phyloP scores from a whole-genome alignment of 1,139 yeast genomes.

The Magnusiomyces tetraspermus region DNA sequence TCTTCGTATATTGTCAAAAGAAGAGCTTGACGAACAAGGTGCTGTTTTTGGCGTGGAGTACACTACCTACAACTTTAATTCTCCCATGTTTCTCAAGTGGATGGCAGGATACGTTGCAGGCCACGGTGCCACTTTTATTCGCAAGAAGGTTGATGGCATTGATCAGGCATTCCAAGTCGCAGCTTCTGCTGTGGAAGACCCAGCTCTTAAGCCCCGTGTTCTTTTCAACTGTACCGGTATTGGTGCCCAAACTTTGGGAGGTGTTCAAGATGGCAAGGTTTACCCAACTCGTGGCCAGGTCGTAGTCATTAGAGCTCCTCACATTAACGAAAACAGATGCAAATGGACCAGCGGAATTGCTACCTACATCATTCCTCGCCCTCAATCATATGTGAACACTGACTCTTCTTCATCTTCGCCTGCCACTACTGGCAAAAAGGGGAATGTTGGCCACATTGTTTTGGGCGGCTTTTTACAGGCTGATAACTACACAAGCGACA shows the following conservation, averaged over 20 bases:
- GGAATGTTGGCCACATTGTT: slow-evolving; percentile 41
- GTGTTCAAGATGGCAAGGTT: slow-evolving; percentile 43
- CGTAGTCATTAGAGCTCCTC: slow-evolving; percentile 43
- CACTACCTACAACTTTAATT: slow-evolving; percentile 53
- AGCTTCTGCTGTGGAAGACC: not conserved
- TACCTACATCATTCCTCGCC: slow-evolving; percentile 58
- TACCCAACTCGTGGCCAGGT: slow-evolving; percentile 61
- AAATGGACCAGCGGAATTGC: slow-evolving; percentile 15
- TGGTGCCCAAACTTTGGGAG: slow-evolving; percentile 46
- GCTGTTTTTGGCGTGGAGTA: slow-evolving; percentile 40
- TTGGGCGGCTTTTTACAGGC: slow-evolving; percentile 56
- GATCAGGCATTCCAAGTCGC: slow-evolving; percentile 38
- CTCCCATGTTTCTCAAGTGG: slow-evolving; percentile 45
- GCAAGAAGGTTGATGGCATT: slow-evolving; percentile 40
- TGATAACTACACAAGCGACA: slow-evolving; percentile 46
- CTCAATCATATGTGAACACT: slow-evolving; percentile 35
- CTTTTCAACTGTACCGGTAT: slow-evolving; percentile 60
- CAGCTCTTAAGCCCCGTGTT: slow-evolving; percentile 26
- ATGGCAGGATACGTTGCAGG: slow-evolving; percentile 35
- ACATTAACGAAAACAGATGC: slow-evolving; percentile 19
- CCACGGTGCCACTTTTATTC: slow-evolving; percentile 39
- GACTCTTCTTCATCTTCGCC: not conserved
- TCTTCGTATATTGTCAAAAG: slow-evolving; percentile 20
- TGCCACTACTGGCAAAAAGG: not conserved
- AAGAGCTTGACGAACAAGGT: slow-evolving; percentile 33